phyloP scores from a whole-genome alignment of 805 yeast genomes.

The Ogataea nitratoaversa region DNA sequence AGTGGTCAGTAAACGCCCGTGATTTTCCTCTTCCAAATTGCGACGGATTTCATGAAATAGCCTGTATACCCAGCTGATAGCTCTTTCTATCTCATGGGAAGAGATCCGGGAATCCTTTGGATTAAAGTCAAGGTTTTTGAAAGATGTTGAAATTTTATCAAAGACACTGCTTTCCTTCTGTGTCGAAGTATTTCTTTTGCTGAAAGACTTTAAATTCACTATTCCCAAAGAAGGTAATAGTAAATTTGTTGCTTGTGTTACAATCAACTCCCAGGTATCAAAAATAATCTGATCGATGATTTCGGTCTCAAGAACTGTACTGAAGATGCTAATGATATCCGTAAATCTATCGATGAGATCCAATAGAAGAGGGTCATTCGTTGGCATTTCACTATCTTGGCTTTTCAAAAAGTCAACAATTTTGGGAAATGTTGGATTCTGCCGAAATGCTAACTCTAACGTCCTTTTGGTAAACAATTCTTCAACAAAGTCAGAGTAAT shows the following conservation, averaged over 20 bases:
- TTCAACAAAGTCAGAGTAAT: conserved; percentile 5
- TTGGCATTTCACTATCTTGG: conserved; percentile 4
- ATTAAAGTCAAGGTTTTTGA: conserved; percentile 6
- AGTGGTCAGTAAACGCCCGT: conserved; percentile 4
- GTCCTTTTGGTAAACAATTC: conserved; percentile 6
- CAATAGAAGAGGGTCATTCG: not conserved
- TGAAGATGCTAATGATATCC: conserved; percentile 3
- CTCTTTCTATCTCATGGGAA: conserved; percentile 12
- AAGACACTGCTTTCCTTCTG: conserved; percentile 5
- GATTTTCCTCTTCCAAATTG: conserved; percentile 4
- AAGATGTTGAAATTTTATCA: conserved; percentile 5
- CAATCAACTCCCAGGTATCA: conserved; percentile 11
- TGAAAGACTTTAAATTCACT: conserved; percentile 5
- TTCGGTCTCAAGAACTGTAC: conserved; percentile 7
- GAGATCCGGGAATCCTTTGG: conserved; percentile 1
- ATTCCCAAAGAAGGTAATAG: conserved; percentile 13
- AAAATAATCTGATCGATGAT: conserved; percentile 13
- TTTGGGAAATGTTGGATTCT: conserved; percentile 4
- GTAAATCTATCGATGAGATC: not conserved
- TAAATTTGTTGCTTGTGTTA: conserved; percentile 9
- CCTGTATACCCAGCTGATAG: conserved; percentile 20
- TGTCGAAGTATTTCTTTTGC: not conserved
- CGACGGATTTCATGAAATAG: conserved; percentile 8
- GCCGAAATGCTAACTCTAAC: conserved; percentile 4
- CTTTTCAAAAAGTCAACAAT: conserved; percentile 10